Evolutionary conservation across 768 basidiomycete species (phyloP).

Genomic region (Kwoniella dendrophila): DNA sequence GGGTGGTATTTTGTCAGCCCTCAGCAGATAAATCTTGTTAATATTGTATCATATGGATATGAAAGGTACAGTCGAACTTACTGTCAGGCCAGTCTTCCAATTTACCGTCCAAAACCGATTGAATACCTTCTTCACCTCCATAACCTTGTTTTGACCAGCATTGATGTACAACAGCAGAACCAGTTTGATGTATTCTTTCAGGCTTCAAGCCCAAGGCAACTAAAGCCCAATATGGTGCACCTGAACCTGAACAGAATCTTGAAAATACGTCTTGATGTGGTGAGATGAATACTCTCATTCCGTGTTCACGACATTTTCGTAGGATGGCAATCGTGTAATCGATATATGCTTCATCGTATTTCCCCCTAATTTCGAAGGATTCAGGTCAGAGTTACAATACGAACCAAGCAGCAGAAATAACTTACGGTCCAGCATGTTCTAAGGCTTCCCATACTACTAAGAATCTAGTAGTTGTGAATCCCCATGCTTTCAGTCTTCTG

Average conservation of each 20-base stretch:
- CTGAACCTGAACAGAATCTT: constrained; percentile 90
- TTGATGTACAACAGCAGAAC: constrained; percentile 37
- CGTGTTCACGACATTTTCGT: constrained; percentile 87
- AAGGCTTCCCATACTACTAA: constrained; percentile 93
- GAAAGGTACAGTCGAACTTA: constrained; percentile 9
- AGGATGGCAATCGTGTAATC: constrained; percentile 85
- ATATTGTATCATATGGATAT: too few species aligned
- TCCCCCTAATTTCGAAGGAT: constrained; percentile 63
- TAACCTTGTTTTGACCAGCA: constrained; percentile 29
- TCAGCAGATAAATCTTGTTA: too few species aligned
- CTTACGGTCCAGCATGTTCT: constrained; percentile 94
- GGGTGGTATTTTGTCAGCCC: too few species aligned
- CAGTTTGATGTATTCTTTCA: constrained; percentile 54
- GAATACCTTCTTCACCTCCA: constrained; percentile 38
- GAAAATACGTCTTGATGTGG: constrained; percentile 99
- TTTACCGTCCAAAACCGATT: constrained; percentile 26
- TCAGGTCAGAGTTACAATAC: constrained; percentile 3
- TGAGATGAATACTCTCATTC: constrained; percentile 81
- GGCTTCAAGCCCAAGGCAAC: constrained; percentile 85
- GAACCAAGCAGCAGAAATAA: constrained; percentile 39
- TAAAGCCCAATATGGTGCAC: constrained; percentile 92
- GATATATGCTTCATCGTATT: constrained; percentile 88
- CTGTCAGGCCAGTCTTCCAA: constrained; percentile 43
- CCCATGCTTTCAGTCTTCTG: constrained; percentile 83
- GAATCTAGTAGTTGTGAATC: constrained; percentile 81